phyloP scores from a whole-genome alignment of 805 yeast genomes.

The Candida orba region DNA sequence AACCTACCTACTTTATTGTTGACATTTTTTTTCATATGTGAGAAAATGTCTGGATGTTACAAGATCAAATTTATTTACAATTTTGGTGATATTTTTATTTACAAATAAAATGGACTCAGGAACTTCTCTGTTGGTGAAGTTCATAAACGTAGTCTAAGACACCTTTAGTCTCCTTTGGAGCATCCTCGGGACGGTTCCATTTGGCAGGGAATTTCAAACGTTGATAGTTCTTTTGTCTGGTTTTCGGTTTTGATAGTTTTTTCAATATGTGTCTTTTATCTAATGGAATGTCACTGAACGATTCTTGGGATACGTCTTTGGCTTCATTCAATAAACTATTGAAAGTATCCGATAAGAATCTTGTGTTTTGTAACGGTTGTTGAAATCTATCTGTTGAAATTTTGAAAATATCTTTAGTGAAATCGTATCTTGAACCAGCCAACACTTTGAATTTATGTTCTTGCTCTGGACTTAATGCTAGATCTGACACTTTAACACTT shows the following conservation, averaged over 20 bases:
- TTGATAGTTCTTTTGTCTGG: conserved; percentile 31
- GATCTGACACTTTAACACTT: conserved; percentile 43
- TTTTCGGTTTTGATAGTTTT: conserved; percentile 32
- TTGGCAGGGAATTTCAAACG: conserved; percentile 57
- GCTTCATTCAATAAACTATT: conserved; percentile 57
- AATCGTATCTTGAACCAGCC: conserved; percentile 72
- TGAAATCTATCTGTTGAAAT: conserved; percentile 59
- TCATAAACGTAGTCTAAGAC: conserved; percentile 17
- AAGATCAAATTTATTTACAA: neutral
- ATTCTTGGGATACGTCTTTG: conserved; percentile 47
- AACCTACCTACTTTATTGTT: no score
- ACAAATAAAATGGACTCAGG: no score
- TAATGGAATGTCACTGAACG: conserved; percentile 71
- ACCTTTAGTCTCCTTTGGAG: conserved; percentile 39
- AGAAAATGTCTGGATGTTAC: no score
- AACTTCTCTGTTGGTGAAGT: neutral
- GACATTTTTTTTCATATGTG: no score
- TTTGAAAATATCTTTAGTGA: conserved; percentile 48
- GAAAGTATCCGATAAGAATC: conserved; percentile 58
- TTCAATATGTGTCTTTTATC: conserved; percentile 64
- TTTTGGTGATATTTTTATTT: neutral
- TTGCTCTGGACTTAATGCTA: conserved; percentile 44
- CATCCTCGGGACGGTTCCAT: conserved; percentile 74
- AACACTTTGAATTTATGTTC: conserved; percentile 71
- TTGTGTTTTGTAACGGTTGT: conserved; percentile 83